Percentiles rank a stretch among this genome's conserved stretches.
Conservation (phyloP, 225 moss, liverwort and hornwort species). For the Rhytidiadelphus loreus region DNA sequence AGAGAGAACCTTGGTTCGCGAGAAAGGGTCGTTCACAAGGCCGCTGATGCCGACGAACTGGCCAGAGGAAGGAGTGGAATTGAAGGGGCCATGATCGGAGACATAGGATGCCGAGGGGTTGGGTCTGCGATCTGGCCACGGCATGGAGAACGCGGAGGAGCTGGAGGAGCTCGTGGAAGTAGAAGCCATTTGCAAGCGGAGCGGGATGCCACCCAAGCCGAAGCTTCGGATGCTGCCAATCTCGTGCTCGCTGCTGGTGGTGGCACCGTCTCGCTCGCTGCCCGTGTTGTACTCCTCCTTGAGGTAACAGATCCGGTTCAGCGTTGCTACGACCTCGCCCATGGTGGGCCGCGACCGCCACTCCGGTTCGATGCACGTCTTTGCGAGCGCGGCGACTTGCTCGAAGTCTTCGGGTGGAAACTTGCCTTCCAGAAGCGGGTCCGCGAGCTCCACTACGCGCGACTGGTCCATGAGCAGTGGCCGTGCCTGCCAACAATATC, state of each 20-base stretch:
- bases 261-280: conserved; percentile 23
- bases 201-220: conserved; percentile 2
- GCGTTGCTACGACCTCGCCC: conserved; percentile 30
- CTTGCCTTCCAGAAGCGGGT: conserved; percentile 22
- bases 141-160: conserved; percentile 16
- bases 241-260: conserved; percentile 33
- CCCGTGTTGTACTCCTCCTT: conserved; percentile 31
- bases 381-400: conserved; percentile 27
- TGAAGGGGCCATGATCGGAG: background rate
- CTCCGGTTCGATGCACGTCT: conserved; percentile 29
- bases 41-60: conserved; percentile 9
- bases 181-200: conserved; percentile 7
- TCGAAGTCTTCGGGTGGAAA: conserved; percentile 15
- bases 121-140: background rate
- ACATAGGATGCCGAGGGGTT: background rate
- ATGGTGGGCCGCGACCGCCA: conserved; percentile 45
- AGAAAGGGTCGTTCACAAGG: background rate
- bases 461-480: conserved; percentile 15
- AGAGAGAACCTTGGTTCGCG: background rate
- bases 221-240: conserved; percentile 8
- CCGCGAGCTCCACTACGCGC: conserved; percentile 17
- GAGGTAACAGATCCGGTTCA: conserved; percentile 21
- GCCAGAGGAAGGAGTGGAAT: conserved; percentile 10
- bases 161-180: conserved; percentile 26
- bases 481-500: conserved; percentile 11